Base-by-base conservation (phyloP, 1,284 basidiomycete species). In the Calocybe gambosa region DNA sequence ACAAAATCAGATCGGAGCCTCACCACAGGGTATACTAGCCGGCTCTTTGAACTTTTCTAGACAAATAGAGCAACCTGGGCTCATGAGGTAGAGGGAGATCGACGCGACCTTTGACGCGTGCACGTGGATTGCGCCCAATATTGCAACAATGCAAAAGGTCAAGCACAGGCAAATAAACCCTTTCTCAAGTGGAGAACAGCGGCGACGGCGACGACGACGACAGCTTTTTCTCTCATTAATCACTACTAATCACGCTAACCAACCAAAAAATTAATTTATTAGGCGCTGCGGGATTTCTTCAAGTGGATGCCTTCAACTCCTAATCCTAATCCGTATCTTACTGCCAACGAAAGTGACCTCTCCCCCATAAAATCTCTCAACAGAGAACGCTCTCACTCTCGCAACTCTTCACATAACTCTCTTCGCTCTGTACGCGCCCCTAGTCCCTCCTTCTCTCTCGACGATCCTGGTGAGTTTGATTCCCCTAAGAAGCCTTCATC, bases 21-120 rank as follows among this genome's bases (percentile, higher is more conserved):
- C 50, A 82, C 82, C 82, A 53, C 83, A 85, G 1, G 82, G 82
- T 1, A 76, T 68, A 37, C 66, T 74, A 1, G 82, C 75, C 0
- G 82, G 82, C 8, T 69, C 66, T 36, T 67, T 71, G 49, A 78
- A 63, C 2, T 55, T 53, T 7, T 73, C 71, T 13, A 85, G 67
- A 51, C 82, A 85, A 47, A 85, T 82, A n/a, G 74, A 69, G 63
- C 82, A 84, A 31, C 73, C 61, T 6, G 8, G 36, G 20, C 46
- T n/a, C 52, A 53, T 52, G 34, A 12, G 5, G 18, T 18, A 28
- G 29, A 9, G 26, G 8, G 5, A 16, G 3, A 23, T 15, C 18
- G 19, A 42, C 43, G 47, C 43, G 46, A 39, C 48, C 13, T 26
- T 26, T 12, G n/a, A 51, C 50, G 43, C 46, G 46, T 43, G 46